These are phyloP conservation scores for Pulveroboletus sp. DNA, from an alignment of 768 basidiomycete species.

Conservation along the genomic window DNA sequence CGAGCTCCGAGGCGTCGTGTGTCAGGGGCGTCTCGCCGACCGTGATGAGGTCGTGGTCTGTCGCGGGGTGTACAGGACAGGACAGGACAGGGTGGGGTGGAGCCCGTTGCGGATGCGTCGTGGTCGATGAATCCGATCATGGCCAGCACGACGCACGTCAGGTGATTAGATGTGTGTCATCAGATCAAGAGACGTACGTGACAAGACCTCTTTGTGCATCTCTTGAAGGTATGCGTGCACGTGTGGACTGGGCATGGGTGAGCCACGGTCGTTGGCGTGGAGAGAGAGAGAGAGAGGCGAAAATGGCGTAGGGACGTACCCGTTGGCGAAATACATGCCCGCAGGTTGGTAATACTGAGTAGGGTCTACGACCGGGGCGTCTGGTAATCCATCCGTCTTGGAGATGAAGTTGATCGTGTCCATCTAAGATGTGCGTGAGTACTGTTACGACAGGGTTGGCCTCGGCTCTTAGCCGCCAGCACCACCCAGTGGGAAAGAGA, in stretches of 20 bases:
- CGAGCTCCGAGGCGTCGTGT: conserved; percentile 47
- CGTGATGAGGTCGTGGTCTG: conserved; percentile 59
- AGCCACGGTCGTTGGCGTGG: no score
- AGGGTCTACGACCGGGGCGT: conserved; percentile 57
- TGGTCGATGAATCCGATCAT: neutral
- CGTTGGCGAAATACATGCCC: conserved; percentile 54
- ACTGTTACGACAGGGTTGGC: no score
- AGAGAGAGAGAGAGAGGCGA: neutral
- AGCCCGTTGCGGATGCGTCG: neutral
- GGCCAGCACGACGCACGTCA: conserved; percentile 5
- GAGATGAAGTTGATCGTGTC: conserved; percentile 71
- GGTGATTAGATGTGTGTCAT: conserved; percentile 17
- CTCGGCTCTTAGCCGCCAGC: conserved; percentile 2
- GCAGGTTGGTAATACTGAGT: conserved; percentile 53
- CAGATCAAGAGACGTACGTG: conserved; percentile 40
- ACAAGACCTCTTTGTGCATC: conserved; percentile 61
- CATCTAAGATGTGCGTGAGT: conserved; percentile 41
- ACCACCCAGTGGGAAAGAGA: neutral
- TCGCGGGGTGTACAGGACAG: no score
- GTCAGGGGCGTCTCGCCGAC: conserved; percentile 66
- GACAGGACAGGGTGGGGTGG: conserved; percentile 7
- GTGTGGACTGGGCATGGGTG: conserved; percentile 56
- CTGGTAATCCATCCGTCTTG: conserved; percentile 60
- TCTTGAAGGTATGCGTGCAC: conserved; percentile 68
- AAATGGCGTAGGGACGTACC: conserved; percentile 37